Base-by-base conservation (phyloP, 768 basidiomycete genomes). In the Harrya chromipes region DNA sequence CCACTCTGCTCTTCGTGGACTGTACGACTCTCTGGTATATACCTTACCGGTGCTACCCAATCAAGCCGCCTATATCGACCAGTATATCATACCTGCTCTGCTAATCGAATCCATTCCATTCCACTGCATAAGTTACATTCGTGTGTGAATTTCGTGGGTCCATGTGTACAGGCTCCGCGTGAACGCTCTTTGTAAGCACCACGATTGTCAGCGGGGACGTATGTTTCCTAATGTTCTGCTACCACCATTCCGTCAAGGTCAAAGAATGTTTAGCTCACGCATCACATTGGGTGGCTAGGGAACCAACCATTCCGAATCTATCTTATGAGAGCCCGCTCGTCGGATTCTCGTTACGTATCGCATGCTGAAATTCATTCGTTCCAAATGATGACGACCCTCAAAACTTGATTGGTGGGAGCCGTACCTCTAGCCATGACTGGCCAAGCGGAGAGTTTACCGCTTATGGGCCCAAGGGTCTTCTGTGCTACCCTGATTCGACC, bases 21-120 rank as follows among this genome's bases (percentile, higher is more conserved):
- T 61, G 59, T 62, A 54, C 42, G 50, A 43, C 38, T 49, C 65
- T 38, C 55, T 49, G 45, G 46, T 52, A 50, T 52, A 53, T 61
- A 52, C 50, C 45, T 62, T 59, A 61, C 55, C 54, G 44, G 42
- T 58, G 46, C 38, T 57, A 49, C 53, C 29, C 46, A 43, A 55
- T 51, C 40, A 17, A 46, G 19, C 36, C 47, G 46, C 21, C 26
- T 61, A 36, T 57, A 43, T 17, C 23, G 44, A 51, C 54, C 46
- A 43, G 50, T 53, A 51, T 40, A 46, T 29, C 11, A 13, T 29
- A 29, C 29, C 10, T 29, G 27, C 13, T 12, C 31, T 31, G 6
- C 33, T 33, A 33, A 33, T 33, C 6, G 33, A 33, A 33, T 29
- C 11, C 8, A 26, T 9, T 26, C 26, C 26, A 26, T 26, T 26